phyloP scores from a whole-genome alignment of 2,329 filamentous ascomycete genomes.

The Diaporthe sp. region DNA sequence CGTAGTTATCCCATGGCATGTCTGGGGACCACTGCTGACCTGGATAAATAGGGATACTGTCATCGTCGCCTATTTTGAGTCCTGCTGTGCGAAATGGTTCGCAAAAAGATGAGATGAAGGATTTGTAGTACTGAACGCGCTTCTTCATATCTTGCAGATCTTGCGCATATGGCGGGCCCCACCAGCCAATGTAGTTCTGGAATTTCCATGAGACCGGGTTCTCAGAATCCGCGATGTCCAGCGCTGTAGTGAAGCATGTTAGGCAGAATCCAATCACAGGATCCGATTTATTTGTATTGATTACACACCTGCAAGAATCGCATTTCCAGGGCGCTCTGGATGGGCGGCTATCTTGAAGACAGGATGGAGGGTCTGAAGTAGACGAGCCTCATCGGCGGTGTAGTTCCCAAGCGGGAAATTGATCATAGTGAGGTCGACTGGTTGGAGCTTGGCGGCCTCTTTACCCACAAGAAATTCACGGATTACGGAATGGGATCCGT shows the following conservation, averaged over 20 bases:
- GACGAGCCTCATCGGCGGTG: slow-evolving; percentile 5
- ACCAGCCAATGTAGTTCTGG: slow-evolving; percentile 12
- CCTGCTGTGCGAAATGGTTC: slow-evolving; percentile 14
- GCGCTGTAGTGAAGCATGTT: background rate
- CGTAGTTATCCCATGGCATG: background rate
- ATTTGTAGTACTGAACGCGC: slow-evolving; percentile 2
- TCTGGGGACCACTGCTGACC: slow-evolving; percentile 3
- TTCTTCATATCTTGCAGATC: slow-evolving; percentile 5
- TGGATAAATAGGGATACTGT: slow-evolving; percentile 2
- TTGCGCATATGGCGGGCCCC: background rate
- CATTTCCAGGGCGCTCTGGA: background rate
- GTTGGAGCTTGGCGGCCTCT: background rate
- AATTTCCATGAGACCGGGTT: slow-evolving; percentile 4
- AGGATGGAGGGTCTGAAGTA: background rate
- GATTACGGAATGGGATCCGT: slow-evolving; percentile 2
- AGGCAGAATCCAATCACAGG: background rate
- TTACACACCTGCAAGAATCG: slow-evolving; percentile 8
- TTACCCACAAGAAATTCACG: background rate
- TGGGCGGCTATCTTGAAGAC: slow-evolving; percentile 15
- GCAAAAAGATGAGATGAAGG: slow-evolving; percentile 2
- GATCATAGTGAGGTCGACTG: slow-evolving; percentile 1
- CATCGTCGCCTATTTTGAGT: background rate
- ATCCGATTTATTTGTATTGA: no score
- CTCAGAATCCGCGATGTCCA: background rate
- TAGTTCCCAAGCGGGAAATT: background rate